Percentiles rank a stretch among this genome's conserved stretches.
Conservation (phyloP, 495 filamentous ascomycete species). For the Podospora didyma region DNA sequence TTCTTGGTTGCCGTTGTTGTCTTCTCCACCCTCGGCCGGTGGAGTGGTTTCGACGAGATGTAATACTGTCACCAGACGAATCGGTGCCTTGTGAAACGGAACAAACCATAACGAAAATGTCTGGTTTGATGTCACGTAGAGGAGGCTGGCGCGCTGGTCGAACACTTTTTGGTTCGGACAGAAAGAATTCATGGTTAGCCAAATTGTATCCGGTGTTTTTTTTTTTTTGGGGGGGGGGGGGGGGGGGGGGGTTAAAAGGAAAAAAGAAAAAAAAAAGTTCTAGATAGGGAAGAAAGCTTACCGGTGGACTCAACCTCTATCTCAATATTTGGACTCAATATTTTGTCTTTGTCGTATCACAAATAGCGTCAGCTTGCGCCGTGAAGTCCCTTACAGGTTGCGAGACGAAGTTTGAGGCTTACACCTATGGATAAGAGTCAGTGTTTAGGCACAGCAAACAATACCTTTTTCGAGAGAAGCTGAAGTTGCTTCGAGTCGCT, state of each 20-base stretch:
- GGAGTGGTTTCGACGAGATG: slow-evolving; percentile 42
- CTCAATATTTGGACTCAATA: slow-evolving; percentile 70
- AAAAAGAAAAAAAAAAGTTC: no score
- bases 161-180: slow-evolving; percentile 52
- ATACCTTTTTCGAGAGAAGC: neutral
- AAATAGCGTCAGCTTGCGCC: no score
- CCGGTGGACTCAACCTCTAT: slow-evolving; percentile 66
- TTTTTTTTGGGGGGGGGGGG: slow-evolving; percentile 5
- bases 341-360: slow-evolving; percentile 47
- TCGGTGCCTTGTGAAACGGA: slow-evolving; percentile 64
- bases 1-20: neutral
- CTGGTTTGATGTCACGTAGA: slow-evolving; percentile 70
- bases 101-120: slow-evolving; percentile 73
- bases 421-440: neutral
- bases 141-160: slow-evolving; percentile 56
- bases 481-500: neutral
- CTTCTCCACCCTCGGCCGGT: neutral
- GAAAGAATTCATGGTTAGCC: neutral
- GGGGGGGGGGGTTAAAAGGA: neutral
- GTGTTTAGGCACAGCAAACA: neutral
- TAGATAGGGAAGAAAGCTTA: slow-evolving; percentile 28
- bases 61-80: slow-evolving; percentile 70
- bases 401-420: neutral
- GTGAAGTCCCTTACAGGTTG: no score
- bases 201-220: neutral